Evolutionary conservation across 164 flowering plant species (phyloP), one percentile per base, ranked within the genome.

Genomic region (Piper longum): DNA sequence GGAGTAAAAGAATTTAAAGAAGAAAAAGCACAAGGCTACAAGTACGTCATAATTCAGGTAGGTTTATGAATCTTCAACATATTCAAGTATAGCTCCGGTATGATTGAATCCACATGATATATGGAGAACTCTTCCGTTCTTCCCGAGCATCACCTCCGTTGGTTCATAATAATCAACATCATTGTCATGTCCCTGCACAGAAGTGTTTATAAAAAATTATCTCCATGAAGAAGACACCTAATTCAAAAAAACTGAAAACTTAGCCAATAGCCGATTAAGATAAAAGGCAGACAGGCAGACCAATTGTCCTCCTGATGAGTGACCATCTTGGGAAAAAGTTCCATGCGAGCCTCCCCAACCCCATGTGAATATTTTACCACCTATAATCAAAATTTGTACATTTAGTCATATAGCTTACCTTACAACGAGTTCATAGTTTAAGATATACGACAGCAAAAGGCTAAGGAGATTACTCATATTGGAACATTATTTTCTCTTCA

Each of bases 281-380:
- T 4, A 3, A 3, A 14, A 48, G 52, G 14, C 3, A 48, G 14
- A 48, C 12, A 48, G 12, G 52, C 52, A 48, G 14, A 93, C 99
- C 96, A 95, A 63, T 73, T 95, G 99, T 71, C 99, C 99, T 52
- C 93, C 96, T 16, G 99, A 89, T 63, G 97, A 95, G 64, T 77
- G 80, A 2, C 91, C 96, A 65, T 91, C 96, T 11, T 69, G 85
- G 52, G 89, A 82, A 74, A 95, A 95, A 59, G 99, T 87, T 64
- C 99, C 99, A 72, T 88, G 76, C 41, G 96, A 83, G 71, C 99
- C 99, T 71, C 99, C 96, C 99, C 99, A 95, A 14, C 99, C 99
- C 99, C 99, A 95, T 48, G 97, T 87, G 76, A 81, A 91, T 70
- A 91, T 64, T 40, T 77, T 78, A 42, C 91, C 91, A 62, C 72